These are phyloP conservation scores for Talaromyces sp. DNA, from an alignment of 2,329 filamentous ascomycete genomes.

Conservation along the genomic window DNA sequence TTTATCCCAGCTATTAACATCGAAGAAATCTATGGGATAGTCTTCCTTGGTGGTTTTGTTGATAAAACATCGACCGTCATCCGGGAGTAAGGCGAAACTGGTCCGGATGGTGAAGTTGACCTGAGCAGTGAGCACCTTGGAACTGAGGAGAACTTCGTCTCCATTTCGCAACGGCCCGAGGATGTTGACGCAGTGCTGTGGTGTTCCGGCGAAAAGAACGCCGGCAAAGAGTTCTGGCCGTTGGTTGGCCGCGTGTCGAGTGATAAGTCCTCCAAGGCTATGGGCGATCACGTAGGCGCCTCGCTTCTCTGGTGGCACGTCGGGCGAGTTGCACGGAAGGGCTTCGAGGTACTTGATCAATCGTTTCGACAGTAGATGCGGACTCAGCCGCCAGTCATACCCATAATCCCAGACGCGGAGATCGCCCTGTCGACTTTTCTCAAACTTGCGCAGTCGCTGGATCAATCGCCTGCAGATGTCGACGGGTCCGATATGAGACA, in stretches of 20 bases:
- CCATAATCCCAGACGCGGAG: constrained; percentile 84
- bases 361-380: constrained; percentile 65
- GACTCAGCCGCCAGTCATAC: constrained; percentile 90
- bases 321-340: constrained; percentile 67
- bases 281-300: constrained; percentile 83
- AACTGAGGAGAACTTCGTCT: constrained; percentile 86
- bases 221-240: constrained; percentile 80
- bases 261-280: constrained; percentile 79
- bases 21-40: constrained; percentile 79
- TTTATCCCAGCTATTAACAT: constrained; percentile 72
- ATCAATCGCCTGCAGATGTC: constrained; percentile 82
- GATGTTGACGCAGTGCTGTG: constrained; percentile 84
- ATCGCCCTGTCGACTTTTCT: constrained; percentile 66
- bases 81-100: constrained; percentile 76
- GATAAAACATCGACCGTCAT: constrained; percentile 82
- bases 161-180: constrained; percentile 84
- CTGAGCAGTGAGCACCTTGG: constrained; percentile 82
- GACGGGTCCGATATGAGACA: constrained; percentile 86
- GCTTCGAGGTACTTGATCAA: constrained; percentile 69
- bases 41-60: constrained; percentile 74
- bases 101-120: constrained; percentile 91
- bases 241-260: constrained; percentile 79
- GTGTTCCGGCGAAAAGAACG: constrained; percentile 78
- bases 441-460: constrained; percentile 67
- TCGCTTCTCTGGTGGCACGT: constrained; percentile 46